Percentiles rank a stretch among this genome's conserved stretches.
These are phyloP conservation scores for Myxozyma udenii DNA, from an alignment of 805 yeast genomes.

Conservation along the genomic window DNA sequence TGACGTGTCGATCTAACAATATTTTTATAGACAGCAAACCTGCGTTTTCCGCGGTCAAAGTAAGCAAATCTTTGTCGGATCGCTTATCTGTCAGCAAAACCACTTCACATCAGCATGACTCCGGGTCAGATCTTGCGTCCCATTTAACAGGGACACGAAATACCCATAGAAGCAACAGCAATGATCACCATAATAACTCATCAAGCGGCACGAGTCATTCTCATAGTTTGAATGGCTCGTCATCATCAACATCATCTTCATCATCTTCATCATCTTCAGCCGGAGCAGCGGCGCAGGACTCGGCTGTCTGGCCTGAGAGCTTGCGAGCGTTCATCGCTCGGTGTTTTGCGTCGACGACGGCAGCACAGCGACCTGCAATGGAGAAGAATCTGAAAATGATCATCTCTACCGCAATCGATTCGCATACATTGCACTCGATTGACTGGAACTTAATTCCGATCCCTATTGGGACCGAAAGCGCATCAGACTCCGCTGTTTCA, in stretches of 20 bases:
- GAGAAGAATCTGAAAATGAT: conserved; percentile 51
- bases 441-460: conserved; percentile 54
- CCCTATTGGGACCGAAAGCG: conserved; percentile 45
- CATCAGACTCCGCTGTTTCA: no score
- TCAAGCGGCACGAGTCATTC: no score
- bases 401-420: conserved; percentile 49
- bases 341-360: conserved; percentile 45
- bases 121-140: no score
- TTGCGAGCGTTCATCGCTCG: conserved; percentile 51
- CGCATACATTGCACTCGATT: conserved; percentile 46
- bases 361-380: conserved; percentile 43
- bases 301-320: conserved; percentile 51
- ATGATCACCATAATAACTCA: no score
- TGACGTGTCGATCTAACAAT: no score
- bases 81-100: not conserved
- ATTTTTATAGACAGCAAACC: no score
- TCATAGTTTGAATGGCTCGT: no score
- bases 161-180: no score
- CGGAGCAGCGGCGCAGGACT: not conserved
- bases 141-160: no score
- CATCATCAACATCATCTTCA: not conserved
- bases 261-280: not conserved
- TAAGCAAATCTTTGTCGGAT: conserved; percentile 6
- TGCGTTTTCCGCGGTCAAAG: conserved; percentile 10
- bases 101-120: no score